Base-by-base conservation (phyloP, 2,329 filamentous ascomycete species). In the Gliomastix tumulicola region DNA sequence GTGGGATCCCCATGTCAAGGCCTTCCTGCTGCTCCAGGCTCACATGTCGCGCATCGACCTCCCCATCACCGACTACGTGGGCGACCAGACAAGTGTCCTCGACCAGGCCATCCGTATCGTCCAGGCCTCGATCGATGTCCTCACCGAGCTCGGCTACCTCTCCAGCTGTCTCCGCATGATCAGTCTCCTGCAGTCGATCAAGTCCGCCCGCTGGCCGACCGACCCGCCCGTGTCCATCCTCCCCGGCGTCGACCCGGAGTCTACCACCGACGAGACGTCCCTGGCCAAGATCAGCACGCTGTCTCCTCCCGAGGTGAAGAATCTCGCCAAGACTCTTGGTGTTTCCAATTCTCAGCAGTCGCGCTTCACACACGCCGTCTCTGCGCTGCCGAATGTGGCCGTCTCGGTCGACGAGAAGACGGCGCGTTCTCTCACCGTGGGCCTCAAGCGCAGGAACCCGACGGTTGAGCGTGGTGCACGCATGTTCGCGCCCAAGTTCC, bases 1-100 rank as follows among this genome's bases (percentile, higher is more conserved):
- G 81, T 98, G 92, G 92, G 92, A 98, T 64, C 92, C 92, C 0
- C 92, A 98, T 55, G 88, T 97, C 54, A 98, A 98, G 60, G 81
- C 92, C 0, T 97, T 96, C 65, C 66, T 98, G 25, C 73, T 98
- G 3, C 73, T 98, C 0, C 94, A 98, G 60, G 88, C 92, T 1
- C 88, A 96, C 62, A 94, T 98, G 77, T 88, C 85, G 16, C 84
- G 90, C 39, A 83, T 97, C 47, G 81, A 90, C 37, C 78, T 98
- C 4, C 94, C 94, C 4, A 96, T 98, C 40, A 83, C 86, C 1
- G 92, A 98, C 70, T 98, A 98, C 54, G 88, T 98, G 4, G 92
- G 92, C 49, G 92, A 98, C 59, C 86, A 94, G 61, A 82, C 76
- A 10, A 82, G 76, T 36, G 92, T 98, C 4, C 73, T 98, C 2